Base-by-base conservation (phyloP, 805 yeast species). In the Candida lessepsii region DNA sequence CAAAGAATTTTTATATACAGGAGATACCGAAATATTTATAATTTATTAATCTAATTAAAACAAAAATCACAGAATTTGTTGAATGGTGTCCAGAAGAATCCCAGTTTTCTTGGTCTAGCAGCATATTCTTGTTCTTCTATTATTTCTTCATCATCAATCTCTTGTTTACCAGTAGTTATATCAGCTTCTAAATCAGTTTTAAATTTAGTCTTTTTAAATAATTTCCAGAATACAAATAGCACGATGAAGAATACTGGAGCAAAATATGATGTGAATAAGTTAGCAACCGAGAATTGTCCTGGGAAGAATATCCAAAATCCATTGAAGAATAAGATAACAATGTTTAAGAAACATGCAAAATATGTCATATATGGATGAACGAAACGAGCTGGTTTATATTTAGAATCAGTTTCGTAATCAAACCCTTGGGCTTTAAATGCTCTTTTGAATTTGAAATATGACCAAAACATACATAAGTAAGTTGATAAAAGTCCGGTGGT, bases 251-350 rank as follows among this genome's bases (percentile, higher is more conserved):
- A 52, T 4, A 63, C 63, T 0, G 66, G 70, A 6, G 68, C 69
- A 48, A 64, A 64, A 45, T 65, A 64, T 1, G 64, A 55, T 3
- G 70, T 65, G 49, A 65, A 62, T 42, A 65, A 53, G 45, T 61
- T 56, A 15, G 66, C 59, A 20, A 52, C 67, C 1, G 61, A 41
- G 27, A 61, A 56, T 39, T 58, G 49, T 15, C 65, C 66, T 1
- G 70, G 69, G 57, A 65, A 64, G 37, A 65, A 65, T 7, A 63
- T 49, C 66, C 67, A 61, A 50, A 65, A 65, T 13, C 77, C 78
- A 40, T 65, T 64, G 55, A 63, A 65, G 24, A 65, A 46, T 29
- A 65, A 52, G 25, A 65, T 57, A 13, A 54, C 7, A 6, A 46
- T 26, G 45, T 50, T 56, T 31, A 63, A 37, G 26, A 52, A 46